Conservation (phyloP, 2,329 filamentous ascomycete species). For the Neofusicoccum sp. region DNA sequence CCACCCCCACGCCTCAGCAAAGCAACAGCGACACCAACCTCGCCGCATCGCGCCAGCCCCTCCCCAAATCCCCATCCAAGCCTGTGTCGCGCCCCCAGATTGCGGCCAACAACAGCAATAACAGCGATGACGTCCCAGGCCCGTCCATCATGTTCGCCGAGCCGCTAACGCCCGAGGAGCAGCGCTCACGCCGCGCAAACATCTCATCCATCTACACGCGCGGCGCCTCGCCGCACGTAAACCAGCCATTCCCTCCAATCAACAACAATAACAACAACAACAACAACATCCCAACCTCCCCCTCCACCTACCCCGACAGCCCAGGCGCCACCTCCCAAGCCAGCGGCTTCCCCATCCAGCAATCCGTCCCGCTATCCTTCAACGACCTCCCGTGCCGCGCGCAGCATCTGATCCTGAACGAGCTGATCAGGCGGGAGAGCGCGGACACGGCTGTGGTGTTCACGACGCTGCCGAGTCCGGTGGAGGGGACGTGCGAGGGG, state of each 20-base stretch:
- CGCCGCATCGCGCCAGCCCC: constrained; percentile 55
- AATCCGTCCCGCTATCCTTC: constrained; percentile 71
- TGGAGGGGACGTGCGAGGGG: constrained; percentile 70
- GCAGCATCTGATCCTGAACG: constrained; percentile 83
- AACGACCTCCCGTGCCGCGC: constrained; percentile 82
- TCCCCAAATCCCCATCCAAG: constrained; percentile 67
- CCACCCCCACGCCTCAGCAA: neutral
- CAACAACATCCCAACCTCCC: neutral
- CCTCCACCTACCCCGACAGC: constrained; percentile 3
- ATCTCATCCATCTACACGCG: constrained; percentile 13
- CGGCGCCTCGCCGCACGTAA: neutral
- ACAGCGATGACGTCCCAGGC: constrained; percentile 58
- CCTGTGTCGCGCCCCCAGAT: constrained; percentile 70
- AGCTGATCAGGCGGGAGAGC: constrained; percentile 60
- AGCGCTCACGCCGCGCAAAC: neutral
- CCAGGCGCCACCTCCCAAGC: constrained; percentile 22
- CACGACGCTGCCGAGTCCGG: constrained; percentile 78
- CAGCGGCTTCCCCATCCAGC: constrained; percentile 55
- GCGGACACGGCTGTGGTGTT: constrained; percentile 69
- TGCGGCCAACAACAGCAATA: constrained; percentile 36
- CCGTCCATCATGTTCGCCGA: constrained; percentile 73
- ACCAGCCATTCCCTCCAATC: neutral
- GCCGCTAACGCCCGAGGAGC: constrained; percentile 20
- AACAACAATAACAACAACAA: neutral
- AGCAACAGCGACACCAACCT: constrained; percentile 37